Evolutionary conservation across 2,329 filamentous ascomycete species (phyloP).

Genomic region (Colletotrichum australisinense): DNA sequence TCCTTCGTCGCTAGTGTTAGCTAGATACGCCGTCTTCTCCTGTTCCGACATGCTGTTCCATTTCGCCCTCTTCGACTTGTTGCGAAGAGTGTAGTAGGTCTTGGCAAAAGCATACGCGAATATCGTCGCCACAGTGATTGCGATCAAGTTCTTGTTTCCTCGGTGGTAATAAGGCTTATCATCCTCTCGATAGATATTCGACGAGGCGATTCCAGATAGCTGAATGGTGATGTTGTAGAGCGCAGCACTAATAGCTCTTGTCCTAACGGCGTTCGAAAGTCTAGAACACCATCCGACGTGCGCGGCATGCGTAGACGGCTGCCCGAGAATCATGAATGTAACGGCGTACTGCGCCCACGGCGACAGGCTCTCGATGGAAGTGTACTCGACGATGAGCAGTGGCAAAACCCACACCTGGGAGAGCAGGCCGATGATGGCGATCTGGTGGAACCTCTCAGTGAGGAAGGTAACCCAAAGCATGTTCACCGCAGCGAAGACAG

Average conservation of each 20-base stretch:
- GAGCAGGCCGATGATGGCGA: slow-evolving; percentile 41
- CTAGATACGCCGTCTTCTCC: slow-evolving; percentile 50
- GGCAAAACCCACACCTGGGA: slow-evolving; percentile 64
- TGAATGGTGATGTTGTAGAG: slow-evolving; percentile 70
- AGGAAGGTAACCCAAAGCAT: slow-evolving; percentile 37
- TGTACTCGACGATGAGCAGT: slow-evolving; percentile 57
- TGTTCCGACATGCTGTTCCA: slow-evolving; percentile 45
- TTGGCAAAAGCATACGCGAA: slow-evolving; percentile 45
- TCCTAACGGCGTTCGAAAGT: slow-evolving; percentile 72
- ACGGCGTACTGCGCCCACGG: slow-evolving; percentile 60
- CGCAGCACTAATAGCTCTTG: slow-evolving; percentile 69
- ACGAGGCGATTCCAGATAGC: not conserved
- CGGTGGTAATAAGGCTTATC: slow-evolving; percentile 60
- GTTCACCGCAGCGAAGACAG: not conserved
- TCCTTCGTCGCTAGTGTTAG: slow-evolving; percentile 54
- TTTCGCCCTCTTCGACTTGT: slow-evolving; percentile 40
- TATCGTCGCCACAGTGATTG: slow-evolving; percentile 48
- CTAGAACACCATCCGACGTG: slow-evolving; percentile 69
- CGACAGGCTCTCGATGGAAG: slow-evolving; percentile 44
- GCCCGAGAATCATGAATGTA: slow-evolving; percentile 56
- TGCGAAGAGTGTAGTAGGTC: slow-evolving; percentile 46
- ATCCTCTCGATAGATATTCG: slow-evolving; percentile 46
- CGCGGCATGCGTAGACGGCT: slow-evolving; percentile 58
- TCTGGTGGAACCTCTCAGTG: slow-evolving; percentile 55
- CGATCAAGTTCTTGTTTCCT: slow-evolving; percentile 55